Base-by-base conservation (phyloP, 352 stramenopile genomes). In the Pythium monospermum region DNA sequence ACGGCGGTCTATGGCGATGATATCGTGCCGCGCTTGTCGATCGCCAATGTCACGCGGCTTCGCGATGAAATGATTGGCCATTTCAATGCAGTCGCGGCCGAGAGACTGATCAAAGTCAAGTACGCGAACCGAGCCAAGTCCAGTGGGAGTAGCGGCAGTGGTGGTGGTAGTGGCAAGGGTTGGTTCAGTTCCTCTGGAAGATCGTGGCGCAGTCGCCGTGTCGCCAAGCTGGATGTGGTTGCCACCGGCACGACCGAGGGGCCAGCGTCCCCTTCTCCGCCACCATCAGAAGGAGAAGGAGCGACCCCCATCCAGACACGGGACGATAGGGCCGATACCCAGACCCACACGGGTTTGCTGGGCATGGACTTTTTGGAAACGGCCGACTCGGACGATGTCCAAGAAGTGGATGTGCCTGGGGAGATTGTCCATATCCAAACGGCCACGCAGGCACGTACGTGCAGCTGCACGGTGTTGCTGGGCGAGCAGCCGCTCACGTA, bases 391-490 rank as follows among this genome's bases (percentile, higher is more conserved):
- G 71, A 82, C 41, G 61, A 65, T 5, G 67, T 55, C 4, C 67
- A 85, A 41, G 75, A 86, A 43, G 67, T 91, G 25, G 74, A 86
- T 41, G 77, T 91, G 1, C 76, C 80, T 0, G 80, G 80, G 8
- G 67, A 77, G 49, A 88, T 91, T 44, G 65, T 85, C 15, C 80
- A 91, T 53, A 84, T 91, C 27, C 50, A 77, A 46, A 85, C 80
- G 0, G 69, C 70, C 5, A 70, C 73, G 30, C 58, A 69, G 25
- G 71, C 76, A 22, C 73, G 80, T 32, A 55, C 66, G 25, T 91
- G 76, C 52, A 66, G 76, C 36, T 91, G 76, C 59, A 87, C 76
- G 1, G 51, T 84, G 41, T 59, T 87, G 22, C 38, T 83, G 15
- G 80, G 80, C 44, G 73, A 85, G 45, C 76, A 88, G 53, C 69